Evolutionary conservation across 2,329 filamentous ascomycete genomes (phyloP).

Genomic region (Cercospora sp.): DNA sequence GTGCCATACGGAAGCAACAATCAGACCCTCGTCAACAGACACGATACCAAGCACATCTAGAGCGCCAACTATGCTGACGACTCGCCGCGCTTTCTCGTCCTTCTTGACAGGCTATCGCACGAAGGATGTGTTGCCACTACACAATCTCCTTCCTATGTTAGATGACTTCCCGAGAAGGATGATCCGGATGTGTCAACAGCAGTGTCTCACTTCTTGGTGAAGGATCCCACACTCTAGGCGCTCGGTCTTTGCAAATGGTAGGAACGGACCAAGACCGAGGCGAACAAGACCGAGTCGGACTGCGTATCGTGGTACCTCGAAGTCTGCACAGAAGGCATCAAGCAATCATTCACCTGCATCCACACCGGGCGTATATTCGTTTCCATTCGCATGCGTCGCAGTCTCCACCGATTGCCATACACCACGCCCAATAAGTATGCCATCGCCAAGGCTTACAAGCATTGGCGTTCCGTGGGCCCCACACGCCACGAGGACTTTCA

Average conservation of each 20-base stretch:
- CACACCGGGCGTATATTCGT: not conserved
- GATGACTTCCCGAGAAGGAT: not conserved
- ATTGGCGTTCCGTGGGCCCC: slow-evolving; percentile 8
- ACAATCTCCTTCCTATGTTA: not conserved
- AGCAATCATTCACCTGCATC: not conserved
- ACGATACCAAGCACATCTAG: not conserved
- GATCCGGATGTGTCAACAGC: not conserved
- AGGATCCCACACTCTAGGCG: not conserved
- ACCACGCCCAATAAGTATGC: not conserved
- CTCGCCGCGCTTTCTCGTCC: not conserved
- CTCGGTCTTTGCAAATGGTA: not conserved
- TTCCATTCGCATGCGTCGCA: not conserved
- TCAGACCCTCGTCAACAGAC: not conserved
- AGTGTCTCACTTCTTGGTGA: not conserved
- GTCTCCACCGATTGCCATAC: not conserved
- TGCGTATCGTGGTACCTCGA: not conserved
- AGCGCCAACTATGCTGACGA: not conserved
- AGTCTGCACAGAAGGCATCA: not conserved
- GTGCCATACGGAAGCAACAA: not conserved
- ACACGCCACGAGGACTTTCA: not conserved
- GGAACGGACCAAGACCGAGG: not conserved
- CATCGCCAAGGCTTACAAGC: not conserved
- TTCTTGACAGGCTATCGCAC: not conserved
- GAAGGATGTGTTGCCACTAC: not conserved
- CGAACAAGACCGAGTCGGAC: not conserved